Base-by-base conservation (phyloP, 2,329 filamentous ascomycete species). In the Colletotrichum sp. region DNA sequence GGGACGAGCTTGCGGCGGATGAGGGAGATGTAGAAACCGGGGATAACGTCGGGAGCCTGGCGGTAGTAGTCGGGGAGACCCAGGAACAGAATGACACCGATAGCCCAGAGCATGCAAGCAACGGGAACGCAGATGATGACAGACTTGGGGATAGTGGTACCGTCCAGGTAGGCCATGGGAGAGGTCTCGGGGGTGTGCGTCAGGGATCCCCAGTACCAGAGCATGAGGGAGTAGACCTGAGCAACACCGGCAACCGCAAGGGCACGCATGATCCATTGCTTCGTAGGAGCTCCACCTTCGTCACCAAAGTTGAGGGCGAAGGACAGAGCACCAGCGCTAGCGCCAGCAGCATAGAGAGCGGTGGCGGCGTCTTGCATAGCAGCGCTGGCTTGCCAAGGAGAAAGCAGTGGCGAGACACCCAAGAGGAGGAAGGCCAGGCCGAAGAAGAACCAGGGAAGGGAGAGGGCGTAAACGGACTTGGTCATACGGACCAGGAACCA, bases 1-100 rank as follows among this genome's bases (percentile, higher is more conserved):
- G 92, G 85, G 60, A 93, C 89, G 76, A 93, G 91, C 83, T 93
- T 93, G 75, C 92, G 89, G 63, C 91, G 87, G 77, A 90, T 86
- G 9, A 93, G 86, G 3, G 91, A 90, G 69, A 85, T 88, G 84
- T 93, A 94, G 85, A 94, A 93, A 21, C 90, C 91, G 0, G 92
- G 92, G 2, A 94, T 90, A 62, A 88, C 89, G 76, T 92, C 92
- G 0, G 92, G 92, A 16, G 87, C 85, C 80, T 93, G 91, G 63
- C 91, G 91, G 84, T 94, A 94, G 84, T 92, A 94, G 77, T 90
- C 90, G 7, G 92, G 92, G 10, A 94, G 87, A n/a, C 92, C 92
- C 36, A 91, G 82, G 83, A 87, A 92, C 52, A 93, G 85, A 4
- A 92, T 79, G 6, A 88, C 52, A 21, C 90, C 92, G 13, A 93